These are phyloP conservation scores for Grosmannia serpens DNA, from an alignment of 2,329 filamentous ascomycete genomes.

Conservation along the genomic window DNA sequence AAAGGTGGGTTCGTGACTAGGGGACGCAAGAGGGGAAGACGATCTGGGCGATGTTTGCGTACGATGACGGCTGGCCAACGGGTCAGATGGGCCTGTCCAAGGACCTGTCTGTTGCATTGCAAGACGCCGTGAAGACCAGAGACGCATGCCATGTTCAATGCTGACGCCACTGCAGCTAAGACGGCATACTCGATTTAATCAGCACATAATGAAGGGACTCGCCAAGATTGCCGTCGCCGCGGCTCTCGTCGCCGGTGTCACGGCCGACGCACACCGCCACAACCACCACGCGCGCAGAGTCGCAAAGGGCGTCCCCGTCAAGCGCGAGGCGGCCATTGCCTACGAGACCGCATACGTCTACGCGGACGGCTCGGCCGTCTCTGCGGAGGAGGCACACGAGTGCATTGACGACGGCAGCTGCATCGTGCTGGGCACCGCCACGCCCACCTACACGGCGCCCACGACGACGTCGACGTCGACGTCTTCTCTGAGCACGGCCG, in stretches of 20 bases:
- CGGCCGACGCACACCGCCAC: constrained; percentile 43
- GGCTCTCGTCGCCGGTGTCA: constrained; percentile 36
- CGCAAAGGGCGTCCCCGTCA: constrained; percentile 19
- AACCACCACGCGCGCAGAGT: constrained; percentile 25
- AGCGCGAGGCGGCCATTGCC: constrained; percentile 34
- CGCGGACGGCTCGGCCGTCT: constrained; percentile 52
- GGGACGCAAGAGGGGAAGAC: background rate
- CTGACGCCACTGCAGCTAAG: background rate
- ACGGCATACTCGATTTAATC: too few relatives aligned
- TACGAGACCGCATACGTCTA: constrained; percentile 49
- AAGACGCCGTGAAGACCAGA: background rate
- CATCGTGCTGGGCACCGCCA: constrained; percentile 49
- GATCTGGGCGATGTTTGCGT: background rate
- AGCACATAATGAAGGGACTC: constrained; percentile 35
- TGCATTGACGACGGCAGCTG: constrained; percentile 64
- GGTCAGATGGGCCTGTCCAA: background rate
- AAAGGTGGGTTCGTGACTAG: background rate
- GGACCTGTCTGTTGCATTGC: background rate
- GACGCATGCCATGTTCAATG: background rate
- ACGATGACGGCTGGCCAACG: background rate
- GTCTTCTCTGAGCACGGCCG: background rate
- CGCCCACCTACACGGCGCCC: constrained; percentile 20
- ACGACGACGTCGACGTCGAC: constrained; percentile 22
- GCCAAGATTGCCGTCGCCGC: constrained; percentile 40
- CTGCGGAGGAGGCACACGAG: constrained; percentile 51